phyloP scores from a whole-genome alignment of 1,284 basidiomycete genomes.

The Volvariella surrecta region DNA sequence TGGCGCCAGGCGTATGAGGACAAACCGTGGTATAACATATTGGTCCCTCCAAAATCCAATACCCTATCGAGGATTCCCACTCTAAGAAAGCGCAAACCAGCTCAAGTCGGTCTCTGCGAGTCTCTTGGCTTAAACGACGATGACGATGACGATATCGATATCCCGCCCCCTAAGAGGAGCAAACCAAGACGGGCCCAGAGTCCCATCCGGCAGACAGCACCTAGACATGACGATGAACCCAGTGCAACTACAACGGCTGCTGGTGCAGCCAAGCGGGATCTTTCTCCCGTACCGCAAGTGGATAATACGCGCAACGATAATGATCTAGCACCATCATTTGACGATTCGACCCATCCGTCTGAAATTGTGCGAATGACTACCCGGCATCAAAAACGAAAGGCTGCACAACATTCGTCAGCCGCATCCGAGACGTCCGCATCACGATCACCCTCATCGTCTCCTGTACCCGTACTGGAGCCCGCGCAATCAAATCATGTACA shows the following conservation, averaged over 20 bases:
- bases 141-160: conserved; percentile 13
- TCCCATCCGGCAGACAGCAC: neutral
- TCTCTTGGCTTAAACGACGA: conserved; percentile 12
- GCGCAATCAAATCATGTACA: conserved; percentile 15
- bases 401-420: conserved; percentile 1
- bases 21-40: conserved; percentile 23
- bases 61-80: conserved; percentile 19
- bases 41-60: conserved; percentile 23
- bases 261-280: neutral
- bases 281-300: neutral
- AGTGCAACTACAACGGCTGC: no score
- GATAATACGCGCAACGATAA: neutral
- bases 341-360: neutral
- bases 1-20: conserved; percentile 19
- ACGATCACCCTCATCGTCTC: neutral
- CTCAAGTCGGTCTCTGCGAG: conserved; percentile 18
- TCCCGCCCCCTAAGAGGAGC: conserved; percentile 15
- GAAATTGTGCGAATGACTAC: neutral
- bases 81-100: conserved; percentile 26
- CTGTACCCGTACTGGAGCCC: neutral
- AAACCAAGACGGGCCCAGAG: conserved; percentile 10
- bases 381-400: neutral
- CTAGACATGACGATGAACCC: no score
- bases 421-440: neutral
- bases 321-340: neutral